Base-by-base conservation (phyloP, 2,329 filamentous ascomycete genomes). In the Microascus cirrosus region DNA sequence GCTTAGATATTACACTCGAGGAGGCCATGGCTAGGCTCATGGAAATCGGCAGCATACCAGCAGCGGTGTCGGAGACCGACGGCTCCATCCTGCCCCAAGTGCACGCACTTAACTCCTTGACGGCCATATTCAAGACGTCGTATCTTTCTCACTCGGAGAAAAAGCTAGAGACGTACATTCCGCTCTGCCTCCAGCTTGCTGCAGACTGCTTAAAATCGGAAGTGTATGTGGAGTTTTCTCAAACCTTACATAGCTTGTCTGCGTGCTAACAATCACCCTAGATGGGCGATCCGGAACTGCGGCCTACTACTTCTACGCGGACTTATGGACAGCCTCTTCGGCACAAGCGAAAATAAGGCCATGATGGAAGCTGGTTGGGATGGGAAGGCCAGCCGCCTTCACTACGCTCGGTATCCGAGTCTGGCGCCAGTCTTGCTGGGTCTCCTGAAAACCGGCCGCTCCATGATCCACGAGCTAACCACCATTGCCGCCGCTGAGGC, bases 211-310 rank as follows among this genome's bases (percentile, higher is more conserved):
- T 99, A 18, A 86, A 84, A 52, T 94, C 90, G 0, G 81, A 88
- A 60, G 83, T 94, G 82, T 89, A 74, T 71, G 81, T 70, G 10
- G 48, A 51, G 18, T 22, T 3, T 11, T 5, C 22, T 22, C 8
- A 22, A n/a, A 3, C 45, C 45, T 39, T 24, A 10, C 22, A 13
- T 25, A 7, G 24, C 18, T 18, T 34, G 15, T 54, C 10, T 18
- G 12, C 8, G 24, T 34, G 25, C 18, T 36, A 20, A 25, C 32
- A 13, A 59, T 62, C 65, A 28, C 20, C 18, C 12, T 60, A 89
- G 85, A 24, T 99, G 94, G 94, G 90, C 92, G 0, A 91, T 99
- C 59, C 86, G 92, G 1, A 99, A 99, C 69, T 96, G 91, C 63
- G 91, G 91, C 1, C 73, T 97, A 36, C 87, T 97, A 73, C 82